Evolutionary conservation across 2,329 filamentous ascomycete genomes (phyloP), one percentile per base, ranked within the genome.

Genomic region (Exophiala viscosa): DNA sequence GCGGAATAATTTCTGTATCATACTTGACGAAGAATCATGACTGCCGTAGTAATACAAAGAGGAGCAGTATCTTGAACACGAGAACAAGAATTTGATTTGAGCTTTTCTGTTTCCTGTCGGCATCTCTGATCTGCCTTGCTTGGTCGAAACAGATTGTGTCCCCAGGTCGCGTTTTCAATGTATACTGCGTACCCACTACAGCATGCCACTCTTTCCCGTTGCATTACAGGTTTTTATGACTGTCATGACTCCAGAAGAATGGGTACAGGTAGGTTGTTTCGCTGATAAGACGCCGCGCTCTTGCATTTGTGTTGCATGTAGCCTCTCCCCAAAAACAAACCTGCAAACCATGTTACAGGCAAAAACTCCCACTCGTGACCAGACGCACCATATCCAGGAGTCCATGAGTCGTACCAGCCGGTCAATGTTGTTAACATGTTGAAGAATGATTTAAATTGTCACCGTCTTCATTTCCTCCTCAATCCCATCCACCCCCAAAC

Each of bases 1-100:
- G 18, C 83, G 90, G 67, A 99, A 99, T 71, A 97, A 99, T 66
- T 99, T 97, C 69, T 84, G 87, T 11, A 84, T 97, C 62, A 80
- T 89, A 13, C 69, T 96, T 55, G 74, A 72, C 44, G 15, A n/a
- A 32, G 32, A 38, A 5, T 28, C 23, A 28, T 28, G 23, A 28
- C 23, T 7, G 8, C 23, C 8, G 20, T n/a, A 23, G 20, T 23
- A n/a, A n/a, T n/a, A n/a, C 6, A 28, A 28, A 28, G 23, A 5
- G 23, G 8, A 28, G 23, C 2, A 1, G 3, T 28, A 7, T 28
- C 23, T 28, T 28, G 2, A 7, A 28, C 3, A 5, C 1, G 8
- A 28, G 23, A 28, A 39, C 11, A 28, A 28, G 23, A 5, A 28
- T 28, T 7, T 28, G 5, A 28, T 28, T 28, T 5, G 5, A 28